Evolutionary conservation across 2,329 filamentous ascomycete genomes (phyloP).

Genomic region (Alternaria tenuissima): DNA sequence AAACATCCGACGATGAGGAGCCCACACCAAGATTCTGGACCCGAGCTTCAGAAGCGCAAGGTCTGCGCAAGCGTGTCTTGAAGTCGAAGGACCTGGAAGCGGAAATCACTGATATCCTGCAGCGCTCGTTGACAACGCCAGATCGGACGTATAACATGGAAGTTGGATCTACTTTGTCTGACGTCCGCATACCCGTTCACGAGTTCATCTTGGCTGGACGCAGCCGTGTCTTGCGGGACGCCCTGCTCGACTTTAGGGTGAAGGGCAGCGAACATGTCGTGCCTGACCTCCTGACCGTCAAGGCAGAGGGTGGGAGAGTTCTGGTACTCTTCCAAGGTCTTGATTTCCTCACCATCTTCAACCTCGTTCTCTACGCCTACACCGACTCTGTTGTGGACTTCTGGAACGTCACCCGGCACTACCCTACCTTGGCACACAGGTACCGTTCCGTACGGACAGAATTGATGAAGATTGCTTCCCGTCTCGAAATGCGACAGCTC

Average conservation of each 20-base stretch:
- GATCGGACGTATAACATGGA: constrained; percentile 56
- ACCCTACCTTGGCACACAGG: constrained; percentile 70
- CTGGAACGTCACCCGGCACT: constrained; percentile 80
- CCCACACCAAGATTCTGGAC: constrained; percentile 60
- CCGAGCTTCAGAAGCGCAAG: constrained; percentile 57
- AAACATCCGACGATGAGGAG: constrained; percentile 55
- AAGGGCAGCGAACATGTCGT: constrained; percentile 63
- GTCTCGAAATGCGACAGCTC: constrained; percentile 73
- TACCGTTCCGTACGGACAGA: constrained; percentile 84
- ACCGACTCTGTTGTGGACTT: constrained; percentile 81
- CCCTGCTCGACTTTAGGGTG: constrained; percentile 66
- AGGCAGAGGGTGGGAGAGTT: constrained; percentile 60
- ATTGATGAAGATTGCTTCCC: constrained; percentile 83
- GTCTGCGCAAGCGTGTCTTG: constrained; percentile 65
- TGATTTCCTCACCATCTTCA: constrained; percentile 81
- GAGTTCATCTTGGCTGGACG: constrained; percentile 80
- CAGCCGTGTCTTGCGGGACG: constrained; percentile 70
- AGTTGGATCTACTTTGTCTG: constrained; percentile 66
- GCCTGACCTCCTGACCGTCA: constrained; percentile 68
- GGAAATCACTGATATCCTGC: constrained; percentile 63
- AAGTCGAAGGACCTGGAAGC: constrained; percentile 71
- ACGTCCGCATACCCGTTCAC: constrained; percentile 80
- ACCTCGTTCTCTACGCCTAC: constrained; percentile 82
- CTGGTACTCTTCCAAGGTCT: constrained; percentile 73
- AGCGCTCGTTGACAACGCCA: constrained; percentile 43